Conservation (phyloP, 2,329 filamentous ascomycete genomes). For the Grosmannia serpens region DNA sequence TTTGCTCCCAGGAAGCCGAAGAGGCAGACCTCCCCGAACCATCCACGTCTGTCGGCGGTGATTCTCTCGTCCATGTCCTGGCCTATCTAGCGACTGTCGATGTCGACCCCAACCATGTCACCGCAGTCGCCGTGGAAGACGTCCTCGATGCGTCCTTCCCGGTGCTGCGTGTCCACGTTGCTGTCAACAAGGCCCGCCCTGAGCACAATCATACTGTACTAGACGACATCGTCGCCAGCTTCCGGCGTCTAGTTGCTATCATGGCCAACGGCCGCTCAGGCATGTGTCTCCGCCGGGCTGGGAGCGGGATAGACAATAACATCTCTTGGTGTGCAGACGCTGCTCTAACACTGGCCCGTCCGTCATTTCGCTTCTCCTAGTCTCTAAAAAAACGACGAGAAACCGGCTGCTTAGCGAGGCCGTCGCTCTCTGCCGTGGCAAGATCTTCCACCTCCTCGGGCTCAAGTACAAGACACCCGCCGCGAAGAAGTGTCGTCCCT, state of each 20-base stretch:
- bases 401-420: neutral
- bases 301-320: no score
- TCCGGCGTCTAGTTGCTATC: neutral
- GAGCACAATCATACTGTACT: neutral
- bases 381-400: neutral
- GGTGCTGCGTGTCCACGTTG: slow-evolving; percentile 1
- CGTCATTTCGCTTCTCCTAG: neutral
- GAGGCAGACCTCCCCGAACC: neutral
- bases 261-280: neutral
- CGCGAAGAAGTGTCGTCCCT: neutral
- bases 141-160: neutral
- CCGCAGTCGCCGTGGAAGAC: slow-evolving; percentile 1
- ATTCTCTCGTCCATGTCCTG: neutral
- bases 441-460: neutral
- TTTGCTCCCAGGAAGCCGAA: neutral
- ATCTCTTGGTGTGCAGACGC: no score
- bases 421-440: neutral
- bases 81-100: slow-evolving; percentile 4
- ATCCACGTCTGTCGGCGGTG: neutral
- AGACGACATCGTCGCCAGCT: neutral
- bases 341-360: neutral
- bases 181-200: neutral
- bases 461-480: neutral
- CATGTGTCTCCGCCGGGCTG: neutral
- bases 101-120: neutral